Base-by-base conservation (phyloP, 2,329 filamentous ascomycete genomes). In the Aspergillus pseudonomiae region DNA sequence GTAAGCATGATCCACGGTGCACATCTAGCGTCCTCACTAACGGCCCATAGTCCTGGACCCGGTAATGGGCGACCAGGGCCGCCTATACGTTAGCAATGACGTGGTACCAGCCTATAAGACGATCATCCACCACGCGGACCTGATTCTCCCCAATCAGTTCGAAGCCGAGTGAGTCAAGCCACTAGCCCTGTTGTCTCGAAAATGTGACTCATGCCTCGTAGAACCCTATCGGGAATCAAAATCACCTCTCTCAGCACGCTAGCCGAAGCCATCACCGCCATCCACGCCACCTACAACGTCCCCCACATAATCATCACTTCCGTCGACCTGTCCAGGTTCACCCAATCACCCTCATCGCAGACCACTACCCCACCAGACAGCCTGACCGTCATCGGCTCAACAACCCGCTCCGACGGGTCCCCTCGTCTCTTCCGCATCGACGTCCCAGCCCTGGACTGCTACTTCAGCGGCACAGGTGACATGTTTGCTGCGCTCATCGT, bases 401-500 rank as follows among this genome's bases (percentile, higher is more conserved):
- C 89, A 21, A 89, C 89, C 74, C 71, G 73, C 57, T 89, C 86
- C 1, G 80, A 84, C 60, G 86, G 88, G 67, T 83, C 83, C 48
- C 88, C 94, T 0, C 89, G 95, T n/a, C 85, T 94, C 59, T 99
- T 98, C 83, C 89, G 90, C 72, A 89, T 98, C 72, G 88, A 91
- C 61, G 92, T 97, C 62, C 93, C 94, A 0, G 87, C 90, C 32
- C 89, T 97, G 64, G 91, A 97, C 74, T 92, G 93, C 79, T 97
- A 95, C 83, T 99, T 98, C 80, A 93, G 91, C 71, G 95, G 95
- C 46, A 98, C 96, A 0, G 95, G 95, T 54, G 95, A 99, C 81
- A 97, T 99, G 94, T 98, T 99, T 75, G 94, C 93, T 34, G 94
- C 94, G 9, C 84, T 99, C 53, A 93, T 93, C 74, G 88, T 97